Evolutionary conservation across 1,284 basidiomycete genomes (phyloP).

Genomic region (Neonothopanus nambi): DNA sequence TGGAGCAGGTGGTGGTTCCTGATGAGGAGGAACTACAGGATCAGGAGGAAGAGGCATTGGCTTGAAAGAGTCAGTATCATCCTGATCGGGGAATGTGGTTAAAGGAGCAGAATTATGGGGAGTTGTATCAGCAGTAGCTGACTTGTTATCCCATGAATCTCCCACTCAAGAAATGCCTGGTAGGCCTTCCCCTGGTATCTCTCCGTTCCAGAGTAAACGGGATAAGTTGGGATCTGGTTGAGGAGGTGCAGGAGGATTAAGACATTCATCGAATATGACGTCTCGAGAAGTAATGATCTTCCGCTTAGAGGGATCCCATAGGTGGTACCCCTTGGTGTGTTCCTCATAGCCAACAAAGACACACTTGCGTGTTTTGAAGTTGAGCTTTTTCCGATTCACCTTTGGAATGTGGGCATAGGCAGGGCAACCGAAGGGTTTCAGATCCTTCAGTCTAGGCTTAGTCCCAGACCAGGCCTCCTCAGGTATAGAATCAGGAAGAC

Average conservation of each 20-base stretch:
- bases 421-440: conserved; percentile 15
- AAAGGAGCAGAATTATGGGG: neutral
- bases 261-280: conserved; percentile 5
- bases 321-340: neutral
- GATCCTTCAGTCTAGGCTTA: conserved; percentile 20
- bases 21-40: neutral
- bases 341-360: conserved; percentile 3
- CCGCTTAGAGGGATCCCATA: neutral
- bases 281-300: neutral
- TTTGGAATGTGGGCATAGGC: conserved; percentile 7
- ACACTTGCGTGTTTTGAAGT: neutral
- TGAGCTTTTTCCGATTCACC: neutral
- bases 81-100: neutral
- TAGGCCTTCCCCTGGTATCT: neutral
- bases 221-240: neutral
- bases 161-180: conserved; percentile 2
- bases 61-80: neutral
- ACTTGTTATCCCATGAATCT: neutral
- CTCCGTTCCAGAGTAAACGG: neutral
- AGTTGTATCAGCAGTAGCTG: neutral
- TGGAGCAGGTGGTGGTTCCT: too few relatives aligned
- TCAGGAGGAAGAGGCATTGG: neutral
- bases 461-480: conserved; percentile 17
- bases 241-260: neutral
- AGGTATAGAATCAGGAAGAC: conserved; percentile 10